Evolutionary conservation across 306 rosid species (phyloP).

Genomic region (Medicago lupulina): DNA sequence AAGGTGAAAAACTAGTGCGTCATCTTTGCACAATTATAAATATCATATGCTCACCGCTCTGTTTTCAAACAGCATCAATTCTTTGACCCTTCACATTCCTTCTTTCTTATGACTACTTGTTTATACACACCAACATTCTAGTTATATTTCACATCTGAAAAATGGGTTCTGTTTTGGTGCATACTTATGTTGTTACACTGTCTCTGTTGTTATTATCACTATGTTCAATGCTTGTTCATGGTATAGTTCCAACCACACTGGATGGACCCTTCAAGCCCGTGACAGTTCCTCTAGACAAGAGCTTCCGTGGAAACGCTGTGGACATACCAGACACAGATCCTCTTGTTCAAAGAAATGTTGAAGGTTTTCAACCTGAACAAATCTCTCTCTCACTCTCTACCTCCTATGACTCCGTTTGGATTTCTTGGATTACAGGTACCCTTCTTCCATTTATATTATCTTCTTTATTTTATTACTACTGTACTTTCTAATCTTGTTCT

Average conservation of each 20-base stretch:
- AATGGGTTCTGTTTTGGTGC: slow-evolving; percentile 49
- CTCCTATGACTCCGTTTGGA: slow-evolving; percentile 66
- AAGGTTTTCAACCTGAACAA: slow-evolving; percentile 74
- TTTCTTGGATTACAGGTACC: slow-evolving; percentile 92
- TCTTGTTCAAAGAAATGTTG: slow-evolving; percentile 59
- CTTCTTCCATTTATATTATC: not conserved
- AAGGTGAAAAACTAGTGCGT: too few relatives aligned
- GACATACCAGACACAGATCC: slow-evolving; percentile 80
- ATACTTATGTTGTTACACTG: not conserved
- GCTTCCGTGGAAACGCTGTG: slow-evolving; percentile 72
- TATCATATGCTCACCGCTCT: not conserved
- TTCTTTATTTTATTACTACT: not conserved
- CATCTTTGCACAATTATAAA: too few relatives aligned
- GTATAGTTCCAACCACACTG: slow-evolving; percentile 59
- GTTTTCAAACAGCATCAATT: not conserved
- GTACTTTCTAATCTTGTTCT: not conserved
- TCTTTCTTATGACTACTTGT: not conserved
- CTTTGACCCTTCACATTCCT: not conserved
- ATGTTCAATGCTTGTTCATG: slow-evolving; percentile 40
- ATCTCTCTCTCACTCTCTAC: slow-evolving; percentile 82
- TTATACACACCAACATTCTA: not conserved
- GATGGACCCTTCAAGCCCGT: slow-evolving; percentile 93
- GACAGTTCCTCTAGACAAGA: slow-evolving; percentile 69
- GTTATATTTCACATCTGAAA: not conserved
- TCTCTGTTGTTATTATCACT: slow-evolving; percentile 27